Evolutionary conservation across 2,329 filamentous ascomycete genomes (phyloP), one percentile per base, ranked within the genome.

Genomic region (Botrytis pseudocinerea): DNA sequence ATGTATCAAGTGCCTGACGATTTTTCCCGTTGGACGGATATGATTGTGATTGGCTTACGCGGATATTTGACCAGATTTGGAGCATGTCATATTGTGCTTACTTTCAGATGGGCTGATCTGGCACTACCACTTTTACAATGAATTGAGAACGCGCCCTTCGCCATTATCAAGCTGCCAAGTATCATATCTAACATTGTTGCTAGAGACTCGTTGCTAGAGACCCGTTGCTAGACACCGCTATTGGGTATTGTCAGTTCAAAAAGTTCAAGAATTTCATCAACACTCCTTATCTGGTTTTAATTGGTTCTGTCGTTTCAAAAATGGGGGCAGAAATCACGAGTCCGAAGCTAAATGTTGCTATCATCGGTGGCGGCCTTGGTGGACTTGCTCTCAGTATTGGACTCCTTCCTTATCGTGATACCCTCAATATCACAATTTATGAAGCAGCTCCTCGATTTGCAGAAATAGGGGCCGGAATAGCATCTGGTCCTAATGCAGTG

Each of bases 311-410:
- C 8, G 18, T 42, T 22, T 68, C 25, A 20, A 54, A 40, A 32
- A 68, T 68, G 46, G 46, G 22, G 25, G 25, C 25, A 25, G 18
- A 69, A 42, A 22, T 4, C 10, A 16, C 2, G 3, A 40, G 42
- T 5, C 22, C 22, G 32, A 69, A 69, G 48, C 48, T 71, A n/a
- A 46, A 65, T 18, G 42, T 77, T 32, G 76, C 77, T 38, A 76
- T 78, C 9, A 66, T 78, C 46, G 77, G 77, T 14, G 77, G 77
- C n/a, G 77, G 77, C n/a, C 74, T 78, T 38, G 73, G 64, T 38
- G 76, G 77, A 4, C 61, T 78, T 18, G 72, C 73, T 14, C 69
- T 78, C 6, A 73, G 66, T 5, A 71, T 77, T n/a, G 77, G 73
- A 22, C 74, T 78, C 12, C 61, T 69, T 40, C 46, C 64, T 10